Evolutionary conservation across 257 asterid genomes (phyloP).

Genomic region (Fraxinus americana): DNA sequence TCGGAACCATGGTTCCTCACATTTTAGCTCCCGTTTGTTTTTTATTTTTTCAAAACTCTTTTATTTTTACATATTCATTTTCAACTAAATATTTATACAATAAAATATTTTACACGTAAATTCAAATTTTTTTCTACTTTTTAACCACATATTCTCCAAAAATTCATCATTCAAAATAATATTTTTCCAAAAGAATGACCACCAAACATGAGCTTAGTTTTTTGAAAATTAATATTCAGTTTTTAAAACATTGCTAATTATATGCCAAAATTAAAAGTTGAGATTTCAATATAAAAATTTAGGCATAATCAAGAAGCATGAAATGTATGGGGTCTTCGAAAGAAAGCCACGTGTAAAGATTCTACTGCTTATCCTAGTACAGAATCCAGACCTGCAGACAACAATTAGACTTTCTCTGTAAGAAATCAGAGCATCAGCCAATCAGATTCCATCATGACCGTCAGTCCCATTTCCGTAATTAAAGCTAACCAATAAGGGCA

Average conservation of each 20-base stretch:
- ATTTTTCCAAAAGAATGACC: too few species aligned
- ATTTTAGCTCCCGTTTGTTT: too few species aligned
- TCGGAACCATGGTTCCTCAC: too few species aligned
- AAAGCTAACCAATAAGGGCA: constrained; percentile 19
- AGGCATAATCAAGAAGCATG: neutral
- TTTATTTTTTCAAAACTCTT: too few species aligned
- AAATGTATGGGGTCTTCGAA: constrained; percentile 15
- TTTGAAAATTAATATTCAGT: neutral
- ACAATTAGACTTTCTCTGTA: constrained; percentile 25
- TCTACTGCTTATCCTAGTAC: constrained; percentile 22
- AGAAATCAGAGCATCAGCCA: constrained; percentile 35
- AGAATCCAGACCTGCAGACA: constrained; percentile 23
- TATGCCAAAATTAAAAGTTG: neutral
- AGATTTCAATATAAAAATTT: neutral
- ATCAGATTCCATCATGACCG: constrained; percentile 29
- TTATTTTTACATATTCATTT: too few species aligned
- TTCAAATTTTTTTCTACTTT: too few species aligned
- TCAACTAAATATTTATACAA: too few species aligned
- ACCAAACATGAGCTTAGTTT: too few species aligned
- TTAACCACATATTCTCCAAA: too few species aligned
- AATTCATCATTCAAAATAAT: too few species aligned
- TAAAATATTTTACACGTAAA: too few species aligned
- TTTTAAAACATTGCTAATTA: neutral
- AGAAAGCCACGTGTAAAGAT: constrained; percentile 27
- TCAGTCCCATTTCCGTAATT: constrained; percentile 29